Percentiles rank a stretch among this genome's conserved stretches.
Conservation (phyloP, 108 stramenopile species). For the Skeletonema grethae region DNA sequence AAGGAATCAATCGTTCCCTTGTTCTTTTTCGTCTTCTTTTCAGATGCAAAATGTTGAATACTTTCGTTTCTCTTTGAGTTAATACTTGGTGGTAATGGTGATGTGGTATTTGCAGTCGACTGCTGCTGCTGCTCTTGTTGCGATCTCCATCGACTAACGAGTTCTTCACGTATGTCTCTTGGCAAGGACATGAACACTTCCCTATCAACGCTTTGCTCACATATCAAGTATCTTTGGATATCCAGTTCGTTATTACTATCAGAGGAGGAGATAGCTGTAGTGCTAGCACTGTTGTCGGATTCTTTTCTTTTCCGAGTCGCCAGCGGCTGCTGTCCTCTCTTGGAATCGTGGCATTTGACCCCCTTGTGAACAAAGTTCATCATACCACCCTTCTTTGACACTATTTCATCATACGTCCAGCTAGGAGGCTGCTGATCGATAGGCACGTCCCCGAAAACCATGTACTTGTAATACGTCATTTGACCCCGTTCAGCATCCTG, state of each 20-base stretch:
- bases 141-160: conserved; percentile 11
- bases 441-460: conserved; percentile 32
- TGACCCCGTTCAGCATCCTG: conserved; percentile 21
- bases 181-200: conserved; percentile 2
- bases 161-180: conserved; percentile 9
- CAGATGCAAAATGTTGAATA: neutral
- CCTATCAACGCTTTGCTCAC: conserved; percentile 5
- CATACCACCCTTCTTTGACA: conserved; percentile 21
- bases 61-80: conserved; percentile 7
- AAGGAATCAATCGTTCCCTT: conserved; percentile 13
- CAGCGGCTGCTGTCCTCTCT: neutral
- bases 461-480: conserved; percentile 40
- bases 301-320: neutral
- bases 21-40: conserved; percentile 4
- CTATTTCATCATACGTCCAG: conserved; percentile 17
- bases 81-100: neutral
- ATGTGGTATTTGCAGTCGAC: neutral
- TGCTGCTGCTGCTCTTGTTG: neutral
- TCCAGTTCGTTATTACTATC: neutral
- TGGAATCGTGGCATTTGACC: neutral
- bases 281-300: neutral
- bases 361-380: conserved; percentile 19
- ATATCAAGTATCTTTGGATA: neutral
- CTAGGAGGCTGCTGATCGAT: conserved; percentile 11
- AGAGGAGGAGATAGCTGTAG: neutral